Evolutionary conservation across 2,329 filamentous ascomycete species (phyloP), one percentile per base, ranked within the genome.

Genomic region (Arachnomyces sp.): DNA sequence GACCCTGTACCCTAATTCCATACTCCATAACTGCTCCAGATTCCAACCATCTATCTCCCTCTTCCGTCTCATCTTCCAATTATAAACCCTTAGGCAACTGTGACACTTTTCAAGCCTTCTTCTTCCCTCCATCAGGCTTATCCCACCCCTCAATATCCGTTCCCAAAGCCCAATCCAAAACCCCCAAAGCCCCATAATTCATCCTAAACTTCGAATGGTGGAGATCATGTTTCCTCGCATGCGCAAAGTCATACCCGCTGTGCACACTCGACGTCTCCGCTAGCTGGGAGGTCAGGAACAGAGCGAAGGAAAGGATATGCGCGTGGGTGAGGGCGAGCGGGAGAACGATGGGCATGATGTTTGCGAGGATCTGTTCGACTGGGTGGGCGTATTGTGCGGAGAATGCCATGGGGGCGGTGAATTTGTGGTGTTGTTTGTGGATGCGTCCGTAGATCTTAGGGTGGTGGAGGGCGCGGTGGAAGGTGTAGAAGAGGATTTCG

Each of bases 141-240:
- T 25, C 20, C 20, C 20, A 25, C 5, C 20, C 20, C 20, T 25
- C 20, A 25, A 25, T 25, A 25, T 25, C 60, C 0, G 74, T 78
- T 14, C 70, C 72, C 54, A 76, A 72, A 8, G 74, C n/a, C 67
- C 69, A 75, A 51, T 78, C 73, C 51, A 77, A 51, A 37, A 71
- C 48, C 2, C 71, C 72, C 45, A 76, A 58, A 0, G 64, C 67
- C 1, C 73, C 73, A 56, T 70, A 77, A 46, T 76, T 68, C 11
- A 75, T 57, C 41, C 68, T 66, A 48, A 77, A 77, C 46, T 67
- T 66, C 60, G 76, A 72, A 55, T 78, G 74, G 48, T 79, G 75
- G 20, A 68, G 53, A 56, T 79, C 75, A 55, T 79, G 74, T 53
- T 66, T 67, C 46, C 58, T 61, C 0, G 73, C 73, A 25, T 25